phyloP scores from a whole-genome alignment of 2,329 filamentous ascomycete genomes.

The Ascochyta lentis region DNA sequence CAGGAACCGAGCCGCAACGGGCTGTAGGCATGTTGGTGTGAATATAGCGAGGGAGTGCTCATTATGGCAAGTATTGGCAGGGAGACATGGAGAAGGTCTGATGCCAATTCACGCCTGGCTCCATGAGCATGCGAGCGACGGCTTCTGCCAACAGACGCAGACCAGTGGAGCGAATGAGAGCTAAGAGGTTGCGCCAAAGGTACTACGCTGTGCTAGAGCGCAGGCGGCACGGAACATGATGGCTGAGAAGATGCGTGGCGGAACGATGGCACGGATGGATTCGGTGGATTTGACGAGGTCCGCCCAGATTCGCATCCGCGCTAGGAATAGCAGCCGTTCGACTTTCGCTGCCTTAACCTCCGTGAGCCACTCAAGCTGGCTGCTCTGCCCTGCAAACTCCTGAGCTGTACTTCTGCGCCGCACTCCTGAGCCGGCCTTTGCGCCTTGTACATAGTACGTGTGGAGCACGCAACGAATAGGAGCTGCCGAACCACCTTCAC shows the following conservation, averaged over 20 bases:
- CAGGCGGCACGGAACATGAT: slow-evolving; percentile 36
- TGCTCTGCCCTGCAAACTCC: slow-evolving; percentile 23
- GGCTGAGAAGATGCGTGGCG: slow-evolving; percentile 31
- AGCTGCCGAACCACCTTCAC: background rate
- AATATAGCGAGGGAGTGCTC: slow-evolving; percentile 38
- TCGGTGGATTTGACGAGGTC: slow-evolving; percentile 28
- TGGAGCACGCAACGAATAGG: slow-evolving; percentile 17
- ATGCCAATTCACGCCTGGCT: slow-evolving; percentile 24
- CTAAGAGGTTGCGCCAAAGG: slow-evolving; percentile 27
- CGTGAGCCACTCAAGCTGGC: slow-evolving; percentile 21
- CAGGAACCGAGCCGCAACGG: slow-evolving; percentile 43
- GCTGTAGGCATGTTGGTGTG: slow-evolving; percentile 38
- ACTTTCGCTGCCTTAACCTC: slow-evolving; percentile 11
- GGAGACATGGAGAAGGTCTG: slow-evolving; percentile 35
- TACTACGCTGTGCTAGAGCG: slow-evolving; percentile 35
- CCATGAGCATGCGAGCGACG: slow-evolving; percentile 31
- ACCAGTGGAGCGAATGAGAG: slow-evolving; percentile 29
- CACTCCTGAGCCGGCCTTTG: slow-evolving; percentile 16
- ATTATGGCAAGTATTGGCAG: slow-evolving; percentile 44
- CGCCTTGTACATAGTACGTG: background rate
- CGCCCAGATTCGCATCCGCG: slow-evolving; percentile 24
- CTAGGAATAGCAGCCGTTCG: slow-evolving; percentile 23
- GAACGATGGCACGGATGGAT: slow-evolving; percentile 21
- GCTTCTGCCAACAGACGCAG: slow-evolving; percentile 28
- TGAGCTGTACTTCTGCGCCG: slow-evolving; percentile 29